A percentile compares a stretch with the other conserved stretches of the same genome.
These are phyloP conservation scores for Aspergillus fumigatiaffinis DNA, from an alignment of 2,329 filamentous ascomycete genomes.

Conservation along the genomic window DNA sequence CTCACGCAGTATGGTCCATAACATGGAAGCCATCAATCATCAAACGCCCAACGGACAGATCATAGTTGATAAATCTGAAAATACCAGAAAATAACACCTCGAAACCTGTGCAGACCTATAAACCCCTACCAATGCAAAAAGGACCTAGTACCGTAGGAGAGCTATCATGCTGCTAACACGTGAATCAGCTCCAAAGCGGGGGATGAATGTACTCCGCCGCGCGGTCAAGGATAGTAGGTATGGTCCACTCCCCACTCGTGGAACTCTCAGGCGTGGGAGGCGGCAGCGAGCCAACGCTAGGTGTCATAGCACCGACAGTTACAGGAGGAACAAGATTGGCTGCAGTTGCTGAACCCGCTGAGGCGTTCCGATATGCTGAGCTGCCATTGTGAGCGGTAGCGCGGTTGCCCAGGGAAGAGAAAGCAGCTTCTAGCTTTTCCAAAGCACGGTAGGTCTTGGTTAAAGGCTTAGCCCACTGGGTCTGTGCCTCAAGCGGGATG, in stretches of 20 bases:
- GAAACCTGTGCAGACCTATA: background rate
- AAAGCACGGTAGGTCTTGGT: conserved; percentile 44
- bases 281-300: conserved; percentile 34
- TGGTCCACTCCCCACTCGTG: conserved; percentile 45
- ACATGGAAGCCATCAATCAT: background rate
- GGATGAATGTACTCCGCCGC: conserved; percentile 48
- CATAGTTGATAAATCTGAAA: background rate
- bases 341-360: conserved; percentile 9
- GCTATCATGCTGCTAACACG: background rate
- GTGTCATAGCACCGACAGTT: conserved; percentile 26
- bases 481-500: conserved; percentile 32
- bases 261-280: conserved; percentile 47
- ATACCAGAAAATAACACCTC: background rate
- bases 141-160: background rate
- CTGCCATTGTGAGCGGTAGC: conserved; percentile 13
- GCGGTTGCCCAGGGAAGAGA: conserved; percentile 23
- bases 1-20: too few relatives aligned
- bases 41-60: background rate
- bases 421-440: conserved; percentile 43
- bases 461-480: conserved; percentile 45
- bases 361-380: conserved; percentile 18
- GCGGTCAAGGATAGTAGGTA: conserved; percentile 43
- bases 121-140: conserved; percentile 3
- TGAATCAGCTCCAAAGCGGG: conserved; percentile 38
- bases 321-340: conserved; percentile 14